Evolutionary conservation across 1,139 yeast species (phyloP).

Genomic region (Hanseniaspora gamundiae): DNA sequence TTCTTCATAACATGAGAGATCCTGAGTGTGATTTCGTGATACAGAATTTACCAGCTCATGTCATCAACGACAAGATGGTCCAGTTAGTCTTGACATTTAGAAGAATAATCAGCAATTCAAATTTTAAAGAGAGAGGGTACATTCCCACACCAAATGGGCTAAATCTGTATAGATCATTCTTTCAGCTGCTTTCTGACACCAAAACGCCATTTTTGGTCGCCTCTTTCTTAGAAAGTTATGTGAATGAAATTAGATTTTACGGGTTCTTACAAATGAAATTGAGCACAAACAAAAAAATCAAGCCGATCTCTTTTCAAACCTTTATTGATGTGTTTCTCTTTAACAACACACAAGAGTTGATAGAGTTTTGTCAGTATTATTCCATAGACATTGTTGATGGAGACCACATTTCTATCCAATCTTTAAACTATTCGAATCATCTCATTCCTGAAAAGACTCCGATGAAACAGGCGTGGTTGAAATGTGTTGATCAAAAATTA

Average conservation of each 20-base stretch:
- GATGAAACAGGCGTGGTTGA: slow-evolving; percentile 43
- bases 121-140: slow-evolving; percentile 45
- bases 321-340: slow-evolving; percentile 51
- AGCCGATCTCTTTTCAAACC: slow-evolving; percentile 42
- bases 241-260: slow-evolving; percentile 67
- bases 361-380: slow-evolving; percentile 50
- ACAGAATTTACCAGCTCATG: slow-evolving; percentile 50
- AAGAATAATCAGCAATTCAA: slow-evolving; percentile 52
- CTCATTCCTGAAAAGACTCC: slow-evolving; percentile 35
- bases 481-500: slow-evolving; percentile 40
- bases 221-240: slow-evolving; percentile 69
- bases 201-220: slow-evolving; percentile 59
- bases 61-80: slow-evolving; percentile 45
- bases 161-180: slow-evolving; percentile 54
- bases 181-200: slow-evolving; percentile 38
- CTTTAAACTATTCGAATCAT: slow-evolving; percentile 37
- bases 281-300: slow-evolving; percentile 53
- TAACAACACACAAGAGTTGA: slow-evolving; percentile 41
- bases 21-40: slow-evolving; percentile 72
- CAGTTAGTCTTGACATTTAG: slow-evolving; percentile 65
- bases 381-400: slow-evolving; percentile 36
- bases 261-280: slow-evolving; percentile 35
- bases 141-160: slow-evolving; percentile 47
- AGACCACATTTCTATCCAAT: slow-evolving; percentile 38
- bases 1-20: slow-evolving; percentile 70